A percentile compares a stretch with the other conserved stretches of the same genome.
phyloP scores from a whole-genome alignment of 805 yeast species.

The Lipomyces spencermartinsiae region DNA sequence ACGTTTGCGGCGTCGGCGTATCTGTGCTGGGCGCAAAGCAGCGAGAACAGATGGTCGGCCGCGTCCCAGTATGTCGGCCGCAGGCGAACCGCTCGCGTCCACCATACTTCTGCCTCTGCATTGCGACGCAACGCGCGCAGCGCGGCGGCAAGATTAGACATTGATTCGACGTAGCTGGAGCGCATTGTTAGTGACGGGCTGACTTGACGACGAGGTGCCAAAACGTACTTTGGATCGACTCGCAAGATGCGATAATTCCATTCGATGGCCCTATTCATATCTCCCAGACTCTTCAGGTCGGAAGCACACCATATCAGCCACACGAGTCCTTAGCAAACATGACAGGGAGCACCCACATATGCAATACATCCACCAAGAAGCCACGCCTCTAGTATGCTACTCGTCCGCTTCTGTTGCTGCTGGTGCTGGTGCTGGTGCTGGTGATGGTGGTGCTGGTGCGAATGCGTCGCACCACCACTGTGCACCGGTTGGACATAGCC shows the following conservation, averaged over 20 bases:
- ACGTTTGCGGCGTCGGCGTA: conserved; percentile 36
- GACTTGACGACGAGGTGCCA: background rate
- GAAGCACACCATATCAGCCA: conserved; percentile 5
- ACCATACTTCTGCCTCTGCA: conserved; percentile 40
- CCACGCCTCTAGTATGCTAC: conserved; percentile 33
- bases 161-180: conserved; percentile 39
- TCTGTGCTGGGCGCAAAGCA: conserved; percentile 34
- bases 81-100: conserved; percentile 37
- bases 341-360: conserved; percentile 33
- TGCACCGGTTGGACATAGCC: conserved; percentile 20
- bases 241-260: conserved; percentile 32
- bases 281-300: conserved; percentile 29
- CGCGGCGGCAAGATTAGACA: conserved; percentile 42
- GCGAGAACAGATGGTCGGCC: conserved; percentile 41
- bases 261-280: conserved; percentile 29
- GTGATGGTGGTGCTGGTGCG: background rate
- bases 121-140: conserved; percentile 31
- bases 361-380: conserved; percentile 43
- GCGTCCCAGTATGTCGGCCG: conserved; percentile 43
- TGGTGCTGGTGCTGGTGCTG: background rate
- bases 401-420: conserved; percentile 16
- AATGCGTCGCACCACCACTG: background rate
- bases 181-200: conserved; percentile 9
- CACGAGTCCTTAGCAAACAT: background rate
- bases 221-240: conserved; percentile 32